These are phyloP conservation scores for Saturnispora mendoncae DNA, from an alignment of 805 yeast species.

Conservation along the genomic window DNA sequence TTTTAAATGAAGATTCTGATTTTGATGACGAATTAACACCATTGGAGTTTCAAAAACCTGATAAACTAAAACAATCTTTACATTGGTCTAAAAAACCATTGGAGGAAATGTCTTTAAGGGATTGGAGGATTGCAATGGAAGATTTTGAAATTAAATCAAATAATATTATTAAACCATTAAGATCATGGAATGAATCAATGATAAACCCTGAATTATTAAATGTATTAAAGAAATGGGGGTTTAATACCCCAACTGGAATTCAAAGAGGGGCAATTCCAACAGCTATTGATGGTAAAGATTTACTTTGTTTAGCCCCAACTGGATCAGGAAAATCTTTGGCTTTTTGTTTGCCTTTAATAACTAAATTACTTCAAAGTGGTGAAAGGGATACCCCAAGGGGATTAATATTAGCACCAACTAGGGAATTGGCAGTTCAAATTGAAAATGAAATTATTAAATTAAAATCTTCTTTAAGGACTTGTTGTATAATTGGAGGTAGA, in stretches of 20 bases:
- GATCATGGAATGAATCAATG: conserved; percentile 63
- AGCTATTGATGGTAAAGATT: conserved; percentile 59
- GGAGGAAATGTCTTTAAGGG: conserved; percentile 63
- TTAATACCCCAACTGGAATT: too few relatives aligned
- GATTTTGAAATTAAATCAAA: conserved; percentile 60
- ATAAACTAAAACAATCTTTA: conserved; percentile 1
- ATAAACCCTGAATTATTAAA: conserved; percentile 33
- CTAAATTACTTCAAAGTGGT: conserved; percentile 42
- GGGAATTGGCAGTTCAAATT: conserved; percentile 89
- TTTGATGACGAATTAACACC: not conserved
- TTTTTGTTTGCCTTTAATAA: conserved; percentile 63
- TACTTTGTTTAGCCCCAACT: conserved; percentile 89
- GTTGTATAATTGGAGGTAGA: conserved; percentile 85
- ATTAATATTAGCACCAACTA: conserved; percentile 78
- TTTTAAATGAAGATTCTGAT: not conserved
- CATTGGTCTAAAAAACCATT: conserved; percentile 68
- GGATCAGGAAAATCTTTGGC: conserved; percentile 94
- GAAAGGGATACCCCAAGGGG: conserved; percentile 46
- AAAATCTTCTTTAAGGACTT: conserved; percentile 36
- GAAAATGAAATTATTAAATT: conserved; percentile 46
- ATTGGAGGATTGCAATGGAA: conserved; percentile 82
- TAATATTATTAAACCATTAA: conserved; percentile 52
- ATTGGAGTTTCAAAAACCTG: not conserved
- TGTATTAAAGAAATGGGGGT: conserved; percentile 34
- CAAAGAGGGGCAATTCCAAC: too few relatives aligned